Evolutionary conservation across 163 green algal species (phyloP).

Genomic region (Chlorella variabilis): DNA sequence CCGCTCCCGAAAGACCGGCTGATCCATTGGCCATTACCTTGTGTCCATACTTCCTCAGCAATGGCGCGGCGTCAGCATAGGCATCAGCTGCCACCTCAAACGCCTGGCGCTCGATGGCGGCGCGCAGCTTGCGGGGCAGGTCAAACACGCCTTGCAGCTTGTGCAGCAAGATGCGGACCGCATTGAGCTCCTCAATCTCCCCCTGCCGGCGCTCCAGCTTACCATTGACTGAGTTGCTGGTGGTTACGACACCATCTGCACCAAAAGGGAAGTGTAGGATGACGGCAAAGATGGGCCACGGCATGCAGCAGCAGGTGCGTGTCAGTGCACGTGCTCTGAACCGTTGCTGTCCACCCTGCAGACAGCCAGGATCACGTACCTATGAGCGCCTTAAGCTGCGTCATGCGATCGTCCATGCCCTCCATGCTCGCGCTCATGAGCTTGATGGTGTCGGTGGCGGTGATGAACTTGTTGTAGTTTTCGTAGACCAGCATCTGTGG

Average conservation of each 20-base stretch:
- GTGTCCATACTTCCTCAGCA: slow-evolving; percentile 79
- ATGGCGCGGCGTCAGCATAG: slow-evolving; percentile 80
- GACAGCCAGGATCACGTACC: slow-evolving; percentile 38
- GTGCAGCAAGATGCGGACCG: slow-evolving; percentile 61
- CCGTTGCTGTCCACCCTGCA: neutral
- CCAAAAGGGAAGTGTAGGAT: too few relatives aligned
- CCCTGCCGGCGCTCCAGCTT: slow-evolving; percentile 83
- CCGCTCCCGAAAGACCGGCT: too few relatives aligned
- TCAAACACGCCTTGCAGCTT: slow-evolving; percentile 87
- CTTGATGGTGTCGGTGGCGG: slow-evolving; percentile 94
- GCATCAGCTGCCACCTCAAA: slow-evolving; percentile 78
- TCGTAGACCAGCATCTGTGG: slow-evolving; percentile 92
- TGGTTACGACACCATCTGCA: slow-evolving; percentile 75
- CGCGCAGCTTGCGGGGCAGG: slow-evolving; percentile 81
- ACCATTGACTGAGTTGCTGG: slow-evolving; percentile 80
- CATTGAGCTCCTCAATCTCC: slow-evolving; percentile 89
- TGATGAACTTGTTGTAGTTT: slow-evolving; percentile 99
- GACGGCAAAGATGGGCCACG: too few relatives aligned
- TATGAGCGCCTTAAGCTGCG: slow-evolving; percentile 75
- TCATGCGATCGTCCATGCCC: slow-evolving; percentile 83
- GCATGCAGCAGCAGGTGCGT: too few relatives aligned
- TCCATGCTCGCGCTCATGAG: slow-evolving; percentile 90
- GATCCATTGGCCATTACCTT: too few relatives aligned
- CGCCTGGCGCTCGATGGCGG: slow-evolving; percentile 74
- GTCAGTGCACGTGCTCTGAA: too few relatives aligned